Evolutionary conservation across 352 stramenopile species (phyloP).

Genomic region (Phytophthora colocasiae): DNA sequence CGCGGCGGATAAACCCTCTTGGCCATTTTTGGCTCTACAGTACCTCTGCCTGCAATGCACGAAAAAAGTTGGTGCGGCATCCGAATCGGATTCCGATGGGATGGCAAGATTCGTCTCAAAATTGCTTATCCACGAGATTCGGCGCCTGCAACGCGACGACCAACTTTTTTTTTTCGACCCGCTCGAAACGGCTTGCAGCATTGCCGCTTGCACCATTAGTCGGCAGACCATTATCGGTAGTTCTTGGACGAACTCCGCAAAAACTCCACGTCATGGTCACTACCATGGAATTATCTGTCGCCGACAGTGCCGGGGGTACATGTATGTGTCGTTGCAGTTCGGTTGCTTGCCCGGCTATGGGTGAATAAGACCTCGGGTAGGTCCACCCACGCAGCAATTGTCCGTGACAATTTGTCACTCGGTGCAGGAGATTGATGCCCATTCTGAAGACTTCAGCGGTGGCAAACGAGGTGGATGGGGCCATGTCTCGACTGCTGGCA

Average conservation of each 20-base stretch:
- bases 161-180: constrained; percentile 16
- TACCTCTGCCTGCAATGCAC: background rate
- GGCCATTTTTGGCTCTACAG: constrained; percentile 2
- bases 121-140: constrained; percentile 31
- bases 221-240: too few species aligned
- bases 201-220: background rate
- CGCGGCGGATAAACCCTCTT: constrained; percentile 9
- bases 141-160: constrained; percentile 23
- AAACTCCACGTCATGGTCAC: too few species aligned
- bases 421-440: background rate
- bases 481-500: constrained; percentile 11
- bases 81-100: background rate
- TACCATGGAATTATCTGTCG: too few species aligned
- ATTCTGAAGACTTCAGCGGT: background rate
- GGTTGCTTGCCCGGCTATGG: constrained; percentile 3
- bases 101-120: constrained; percentile 21
- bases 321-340: constrained; percentile 6
- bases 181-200: constrained; percentile 7
- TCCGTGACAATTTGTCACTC: background rate
- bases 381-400: constrained; percentile 5
- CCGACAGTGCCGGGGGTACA: background rate
- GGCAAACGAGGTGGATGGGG: too few species aligned
- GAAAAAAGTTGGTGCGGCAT: constrained; percentile 11
- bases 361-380: constrained; percentile 11
- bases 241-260: background rate